Conservation (phyloP, 176 grass and related monocot species). For the Phoenix dactylifera region DNA sequence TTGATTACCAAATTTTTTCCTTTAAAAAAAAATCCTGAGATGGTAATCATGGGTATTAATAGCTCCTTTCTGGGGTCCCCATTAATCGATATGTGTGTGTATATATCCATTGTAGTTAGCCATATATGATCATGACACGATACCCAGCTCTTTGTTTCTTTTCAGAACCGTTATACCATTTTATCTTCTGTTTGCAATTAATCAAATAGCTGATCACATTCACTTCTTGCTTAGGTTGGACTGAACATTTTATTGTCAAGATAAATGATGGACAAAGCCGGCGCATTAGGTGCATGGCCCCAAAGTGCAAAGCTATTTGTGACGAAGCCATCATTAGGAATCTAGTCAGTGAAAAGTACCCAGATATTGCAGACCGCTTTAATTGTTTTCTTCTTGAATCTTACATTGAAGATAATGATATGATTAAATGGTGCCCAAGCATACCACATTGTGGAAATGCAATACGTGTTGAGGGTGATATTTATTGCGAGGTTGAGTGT, state of each 20-base stretch:
- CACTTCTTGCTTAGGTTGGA: constrained; percentile 34
- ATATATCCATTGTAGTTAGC: too few species aligned
- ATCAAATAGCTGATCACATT: too few species aligned
- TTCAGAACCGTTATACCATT: too few species aligned
- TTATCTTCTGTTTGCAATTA: too few species aligned
- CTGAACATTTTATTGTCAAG: constrained; percentile 27
- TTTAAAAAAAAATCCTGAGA: too few species aligned
- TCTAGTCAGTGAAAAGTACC: constrained; percentile 27
- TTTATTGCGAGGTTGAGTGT: constrained; percentile 35
- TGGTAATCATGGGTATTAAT: too few species aligned
- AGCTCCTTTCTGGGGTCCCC: too few species aligned
- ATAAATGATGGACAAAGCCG: constrained; percentile 25
- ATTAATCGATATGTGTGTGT: too few species aligned
- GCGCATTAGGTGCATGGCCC: constrained; percentile 46
- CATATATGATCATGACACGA: too few species aligned
- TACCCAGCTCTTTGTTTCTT: too few species aligned
- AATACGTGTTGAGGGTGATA: constrained; percentile 23
- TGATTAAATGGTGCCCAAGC: constrained; percentile 47
- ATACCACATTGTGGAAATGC: constrained; percentile 37
- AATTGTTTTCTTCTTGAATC: constrained; percentile 34
- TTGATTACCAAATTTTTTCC: too few species aligned
- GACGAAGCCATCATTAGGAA: constrained; percentile 27
- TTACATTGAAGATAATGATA: constrained; percentile 48
- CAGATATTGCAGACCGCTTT: constrained; percentile 30
- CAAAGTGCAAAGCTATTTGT: constrained; percentile 34